Evolutionary conservation across 78 protist genomes (phyloP).

Genomic region (Polysphondylium violaceum): DNA sequence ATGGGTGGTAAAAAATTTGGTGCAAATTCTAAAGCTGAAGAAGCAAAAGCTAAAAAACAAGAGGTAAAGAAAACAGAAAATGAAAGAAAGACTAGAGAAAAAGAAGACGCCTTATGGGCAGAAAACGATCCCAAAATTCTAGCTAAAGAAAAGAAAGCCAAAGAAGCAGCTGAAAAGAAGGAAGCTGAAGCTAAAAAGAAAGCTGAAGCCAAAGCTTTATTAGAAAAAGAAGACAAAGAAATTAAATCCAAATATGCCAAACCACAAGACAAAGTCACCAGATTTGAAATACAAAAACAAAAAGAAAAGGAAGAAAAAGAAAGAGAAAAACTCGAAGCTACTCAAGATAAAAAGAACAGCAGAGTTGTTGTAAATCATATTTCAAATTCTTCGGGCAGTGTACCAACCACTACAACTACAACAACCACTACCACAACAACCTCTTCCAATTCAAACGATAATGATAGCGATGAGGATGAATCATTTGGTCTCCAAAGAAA

Average conservation of each 20-base stretch:
- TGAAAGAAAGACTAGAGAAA: slow-evolving; percentile 48
- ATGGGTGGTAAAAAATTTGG: slow-evolving; percentile 82
- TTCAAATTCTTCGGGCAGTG: neutral
- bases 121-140: slow-evolving; percentile 70
- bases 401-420: neutral
- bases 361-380: slow-evolving; percentile 18
- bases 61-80: slow-evolving; percentile 52
- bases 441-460: neutral
- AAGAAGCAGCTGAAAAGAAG: slow-evolving; percentile 74
- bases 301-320: slow-evolving; percentile 44
- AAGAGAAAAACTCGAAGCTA: slow-evolving; percentile 34
- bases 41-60: slow-evolving; percentile 72
- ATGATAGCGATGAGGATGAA: slow-evolving; percentile 17
- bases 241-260: slow-evolving; percentile 34
- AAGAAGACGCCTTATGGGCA: slow-evolving; percentile 76
- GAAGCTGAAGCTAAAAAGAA: slow-evolving; percentile 48
- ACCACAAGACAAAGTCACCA: slow-evolving; percentile 54
- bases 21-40: slow-evolving; percentile 65
- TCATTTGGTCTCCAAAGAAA: slow-evolving; percentile 33
- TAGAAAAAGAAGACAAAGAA: slow-evolving; percentile 53
- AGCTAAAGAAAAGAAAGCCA: slow-evolving; percentile 34
- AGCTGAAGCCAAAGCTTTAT: slow-evolving; percentile 32
- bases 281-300: slow-evolving; percentile 37
- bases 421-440: slow-evolving; percentile 27
- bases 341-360: neutral